Evolutionary conservation across 306 rosid genomes (phyloP).

Genomic region (Sechiopsis laciniata): DNA sequence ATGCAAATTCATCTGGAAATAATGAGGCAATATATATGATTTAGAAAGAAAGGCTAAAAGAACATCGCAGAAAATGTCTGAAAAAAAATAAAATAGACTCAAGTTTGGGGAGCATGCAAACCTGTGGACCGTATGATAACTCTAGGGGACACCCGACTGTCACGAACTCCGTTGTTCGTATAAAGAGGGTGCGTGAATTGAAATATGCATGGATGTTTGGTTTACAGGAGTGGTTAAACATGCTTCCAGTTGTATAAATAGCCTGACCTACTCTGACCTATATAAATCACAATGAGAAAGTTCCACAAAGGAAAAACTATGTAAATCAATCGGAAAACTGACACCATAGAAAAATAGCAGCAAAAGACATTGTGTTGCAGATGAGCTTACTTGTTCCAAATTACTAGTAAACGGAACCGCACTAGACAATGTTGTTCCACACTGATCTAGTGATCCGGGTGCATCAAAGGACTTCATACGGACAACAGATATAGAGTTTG

Average conservation of each 20-base stretch:
- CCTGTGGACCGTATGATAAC: conserved; percentile 36
- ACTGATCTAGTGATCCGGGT: too few relatives aligned
- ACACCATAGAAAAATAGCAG: background rate
- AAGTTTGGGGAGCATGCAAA: conserved; percentile 25
- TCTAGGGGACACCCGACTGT: conserved; percentile 41
- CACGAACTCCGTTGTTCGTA: conserved; percentile 28
- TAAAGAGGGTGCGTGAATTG: too few relatives aligned
- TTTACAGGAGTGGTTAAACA: too few relatives aligned
- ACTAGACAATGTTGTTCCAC: too few relatives aligned
- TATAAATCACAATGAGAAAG: conserved; percentile 27
- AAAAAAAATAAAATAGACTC: background rate
- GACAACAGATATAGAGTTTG: conserved; percentile 75
- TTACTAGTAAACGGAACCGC: background rate
- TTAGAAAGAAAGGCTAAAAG: conserved; percentile 23
- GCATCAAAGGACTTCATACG: conserved; percentile 44
- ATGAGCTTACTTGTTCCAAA: conserved; percentile 45
- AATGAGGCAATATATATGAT: background rate
- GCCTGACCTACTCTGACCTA: background rate
- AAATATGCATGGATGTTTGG: too few relatives aligned
- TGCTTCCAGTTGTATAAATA: too few relatives aligned
- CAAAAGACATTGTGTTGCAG: conserved; percentile 18
- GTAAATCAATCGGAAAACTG: background rate
- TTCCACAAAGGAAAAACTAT: background rate
- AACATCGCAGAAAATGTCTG: conserved; percentile 7
- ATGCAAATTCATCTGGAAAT: background rate